Evolutionary conservation across 495 filamentous ascomycete genomes (phyloP).

Genomic region (Hypoxylon trugodes): DNA sequence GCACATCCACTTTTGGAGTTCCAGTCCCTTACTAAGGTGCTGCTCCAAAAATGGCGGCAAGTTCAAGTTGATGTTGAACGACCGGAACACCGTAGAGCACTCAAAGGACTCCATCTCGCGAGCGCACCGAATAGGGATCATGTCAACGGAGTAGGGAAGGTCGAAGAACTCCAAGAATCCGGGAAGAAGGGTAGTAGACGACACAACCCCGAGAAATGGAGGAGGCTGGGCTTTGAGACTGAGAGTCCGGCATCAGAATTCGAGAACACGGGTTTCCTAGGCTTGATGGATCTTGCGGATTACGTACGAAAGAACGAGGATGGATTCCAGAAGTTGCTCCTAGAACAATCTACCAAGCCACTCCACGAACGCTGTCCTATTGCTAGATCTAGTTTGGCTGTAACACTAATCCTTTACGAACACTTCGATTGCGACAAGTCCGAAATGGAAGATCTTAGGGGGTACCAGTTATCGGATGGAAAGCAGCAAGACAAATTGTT

Average conservation of each 20-base stretch:
- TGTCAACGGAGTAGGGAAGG: slow-evolving; percentile 44
- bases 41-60: slow-evolving; percentile 90
- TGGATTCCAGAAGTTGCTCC: slow-evolving; percentile 85
- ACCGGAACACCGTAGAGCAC: slow-evolving; percentile 85
- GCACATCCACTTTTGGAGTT: slow-evolving; percentile 94
- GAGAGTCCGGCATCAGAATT: slow-evolving; percentile 89
- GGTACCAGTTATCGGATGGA: slow-evolving; percentile 79
- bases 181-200: slow-evolving; percentile 64
- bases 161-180: slow-evolving; percentile 46
- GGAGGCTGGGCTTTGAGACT: slow-evolving; percentile 88
- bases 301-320: slow-evolving; percentile 92
- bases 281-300: slow-evolving; percentile 97
- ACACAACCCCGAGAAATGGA: slow-evolving; percentile 93
- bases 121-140: slow-evolving; percentile 72
- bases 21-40: slow-evolving; percentile 88
- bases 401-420: slow-evolving; percentile 89
- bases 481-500: slow-evolving; percentile 87
- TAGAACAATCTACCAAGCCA: slow-evolving; percentile 85
- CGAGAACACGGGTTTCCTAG: slow-evolving; percentile 83
- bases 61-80: slow-evolving; percentile 83
- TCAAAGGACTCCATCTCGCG: slow-evolving; percentile 84
- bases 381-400: slow-evolving; percentile 84
- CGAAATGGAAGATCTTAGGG: slow-evolving; percentile 81
- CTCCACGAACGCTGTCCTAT: slow-evolving; percentile 82
- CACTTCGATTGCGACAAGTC: slow-evolving; percentile 94